Base-by-base conservation (phyloP, 2,329 filamentous ascomycete species). In the Pseudodiploospora longispora region DNA sequence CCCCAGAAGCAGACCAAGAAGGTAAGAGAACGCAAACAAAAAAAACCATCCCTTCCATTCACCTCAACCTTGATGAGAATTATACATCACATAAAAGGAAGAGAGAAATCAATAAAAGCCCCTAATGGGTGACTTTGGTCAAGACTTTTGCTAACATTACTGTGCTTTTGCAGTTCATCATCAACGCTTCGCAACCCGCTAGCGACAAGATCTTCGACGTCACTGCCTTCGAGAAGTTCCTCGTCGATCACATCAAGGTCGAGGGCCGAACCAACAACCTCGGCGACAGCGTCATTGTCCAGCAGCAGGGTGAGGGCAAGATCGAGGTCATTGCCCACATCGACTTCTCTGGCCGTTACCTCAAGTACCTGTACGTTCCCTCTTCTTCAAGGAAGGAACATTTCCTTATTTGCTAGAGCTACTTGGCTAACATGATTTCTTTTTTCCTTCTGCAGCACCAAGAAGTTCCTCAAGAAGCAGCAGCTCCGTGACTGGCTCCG, bases 401-500 rank as follows among this genome's bases (percentile, higher is more conserved):
- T 19, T 19, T 19, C 19, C 19, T 19, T 19, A 19, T 19, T 6
- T 40, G 10, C 27, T 28, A 3, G 3, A 3, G 9, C 33, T 10
- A 3, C 5, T 35, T 7, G 32, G 8, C 27, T 19, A 12, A 31
- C 4, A 34, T 30, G 10, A 29, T 4, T 28, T 40, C 38, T 36
- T 36, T 34, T 7, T 33, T 28, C 34, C n/a, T 3, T 6, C 27
- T 35, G 12, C 50, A 95, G 88, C 70, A 98, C 93, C 72, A 98
- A 98, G 88, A 98, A 98, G 83, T 98, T 95, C 85, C 85, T 98
- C 74, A 98, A 98, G 89, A 98, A 98, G 87, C 88, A 96, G 81
- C 91, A 97, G 83, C 87, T 98, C 70, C 88, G 93, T 77, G 93
- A 98, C 81, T 98, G 93, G 93, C 87, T 98, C 67, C 90, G 93